phyloP scores from a whole-genome alignment of 2,329 filamentous ascomycete genomes.

The Aspergillus udagawae region DNA sequence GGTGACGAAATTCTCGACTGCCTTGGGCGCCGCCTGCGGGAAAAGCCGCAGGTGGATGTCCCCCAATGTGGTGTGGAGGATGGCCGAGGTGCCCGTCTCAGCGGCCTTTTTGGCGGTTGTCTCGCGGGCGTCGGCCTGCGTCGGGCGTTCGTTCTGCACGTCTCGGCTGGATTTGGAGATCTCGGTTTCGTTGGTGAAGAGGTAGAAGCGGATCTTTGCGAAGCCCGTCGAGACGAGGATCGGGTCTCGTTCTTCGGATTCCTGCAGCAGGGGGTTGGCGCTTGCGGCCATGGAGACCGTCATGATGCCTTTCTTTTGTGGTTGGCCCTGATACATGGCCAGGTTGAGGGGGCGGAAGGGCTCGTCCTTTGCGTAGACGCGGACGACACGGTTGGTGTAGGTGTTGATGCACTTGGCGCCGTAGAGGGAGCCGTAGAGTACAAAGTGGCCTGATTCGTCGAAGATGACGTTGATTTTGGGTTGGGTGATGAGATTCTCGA shows the following conservation, averaged over 20 bases:
- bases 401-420: constrained; percentile 96
- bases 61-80: constrained; percentile 88
- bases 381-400: constrained; percentile 86
- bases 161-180: constrained; percentile 81
- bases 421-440: constrained; percentile 87
- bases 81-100: constrained; percentile 72
- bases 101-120: constrained; percentile 55
- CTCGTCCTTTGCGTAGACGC: constrained; percentile 86
- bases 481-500: constrained; percentile 66
- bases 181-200: constrained; percentile 90
- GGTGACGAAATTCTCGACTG: constrained; percentile 96
- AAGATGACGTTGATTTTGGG: constrained; percentile 83
- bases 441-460: constrained; percentile 93
- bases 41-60: constrained; percentile 93
- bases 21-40: constrained; percentile 86
- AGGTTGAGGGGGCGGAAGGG: constrained; percentile 79
- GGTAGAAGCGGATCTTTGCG: constrained; percentile 90
- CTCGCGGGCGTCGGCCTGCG: constrained; percentile 51
- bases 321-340: constrained; percentile 87
- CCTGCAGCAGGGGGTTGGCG: constrained; percentile 84
- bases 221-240: constrained; percentile 81
- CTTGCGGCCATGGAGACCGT: constrained; percentile 98
- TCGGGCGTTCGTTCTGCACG: constrained; percentile 91
- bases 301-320: constrained; percentile 86
- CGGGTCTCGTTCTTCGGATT: constrained; percentile 85